These are phyloP conservation scores for Bipolaris victoriae DNA, from an alignment of 2,329 filamentous ascomycete species.

Conservation along the genomic window DNA sequence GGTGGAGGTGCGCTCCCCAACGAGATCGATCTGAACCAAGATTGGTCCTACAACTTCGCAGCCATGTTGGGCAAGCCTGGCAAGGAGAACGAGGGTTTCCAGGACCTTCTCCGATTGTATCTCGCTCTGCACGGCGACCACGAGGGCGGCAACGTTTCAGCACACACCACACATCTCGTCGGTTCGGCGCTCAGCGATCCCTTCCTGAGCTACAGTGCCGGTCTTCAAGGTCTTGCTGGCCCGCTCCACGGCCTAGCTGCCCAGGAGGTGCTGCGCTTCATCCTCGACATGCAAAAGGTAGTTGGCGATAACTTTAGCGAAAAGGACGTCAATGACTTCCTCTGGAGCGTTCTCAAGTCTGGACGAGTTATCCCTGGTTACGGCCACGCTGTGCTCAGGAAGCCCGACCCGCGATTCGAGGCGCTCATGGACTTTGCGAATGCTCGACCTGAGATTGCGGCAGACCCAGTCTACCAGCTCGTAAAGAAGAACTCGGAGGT, in stretches of 20 bases:
- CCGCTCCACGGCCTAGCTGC: constrained; percentile 91
- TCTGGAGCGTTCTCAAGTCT: constrained; percentile 91
- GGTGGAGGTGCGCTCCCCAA: constrained; percentile 75
- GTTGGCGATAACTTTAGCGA: constrained; percentile 81
- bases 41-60: constrained; percentile 99
- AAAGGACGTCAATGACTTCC: constrained; percentile 82
- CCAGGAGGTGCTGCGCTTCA: constrained; percentile 96
- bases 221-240: constrained; percentile 93
- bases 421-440: constrained; percentile 95
- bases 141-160: constrained; percentile 96
- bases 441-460: constrained; percentile 80
- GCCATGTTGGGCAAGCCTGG: constrained; percentile 92
- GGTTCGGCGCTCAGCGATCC: constrained; percentile 93
- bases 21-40: constrained; percentile 80
- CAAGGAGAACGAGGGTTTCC: constrained; percentile 88
- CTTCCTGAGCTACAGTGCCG: constrained; percentile 94
- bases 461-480: constrained; percentile 89
- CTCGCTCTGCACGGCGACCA: constrained; percentile 97
- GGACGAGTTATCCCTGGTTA: constrained; percentile 95
- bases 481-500: constrained; percentile 93
- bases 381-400: constrained; percentile 93
- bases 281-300: constrained; percentile 89
- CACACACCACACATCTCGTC: constrained; percentile 92
- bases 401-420: constrained; percentile 95
- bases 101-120: constrained; percentile 92